Evolutionary conservation across 2,329 filamentous ascomycete species (phyloP), one percentile per base, ranked within the genome.

Genomic region (Stachybotrys elegans): DNA sequence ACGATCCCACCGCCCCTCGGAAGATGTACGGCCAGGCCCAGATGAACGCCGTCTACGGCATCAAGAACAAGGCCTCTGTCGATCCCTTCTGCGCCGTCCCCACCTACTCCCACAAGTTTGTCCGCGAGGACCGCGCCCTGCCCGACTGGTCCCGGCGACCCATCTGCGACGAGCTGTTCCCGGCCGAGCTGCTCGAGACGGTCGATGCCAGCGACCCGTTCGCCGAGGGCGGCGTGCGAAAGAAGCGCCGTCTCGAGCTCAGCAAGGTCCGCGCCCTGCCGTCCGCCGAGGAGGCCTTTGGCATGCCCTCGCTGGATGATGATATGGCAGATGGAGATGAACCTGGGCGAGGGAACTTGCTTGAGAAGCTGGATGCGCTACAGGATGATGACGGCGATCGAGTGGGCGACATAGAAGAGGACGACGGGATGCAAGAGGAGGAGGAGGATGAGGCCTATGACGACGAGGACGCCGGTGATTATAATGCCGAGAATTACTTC

Each of bases 401-500:
- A 6, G 70, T 60, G 2, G 74, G 60, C 2, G 74, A 74, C 6
- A 63, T 71, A 16, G 75, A 75, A 25, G 73, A 76, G 22, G 74
- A 77, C 19, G 75, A 77, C 40, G 71, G 64, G 8, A 55, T 61
- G 31, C 63, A 65, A 25, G 69, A 72, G 42, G 70, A 69, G 9
- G 71, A 71, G 16, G 70, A 74, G 50, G 72, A 75, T 43, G 71
- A 75, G 43, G 65, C 62, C 20, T 76, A 73, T 48, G 75, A 81
- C 39, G 78, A 81, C 44, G 76, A 80, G 46, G 75, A 78, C 40
- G 78, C 74, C 2, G 78, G 78, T 7, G 78, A 81, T 48, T 82
- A 82, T 55, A 73, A 81, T 36, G 78, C 78, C 3, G 78, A 82
- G 53, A 69, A 70, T 9, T 81, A 81, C 62, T 81, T 81, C 56